Evolutionary conservation across 2,329 filamentous ascomycete genomes (phyloP).

Genomic region (Teratosphaeria zuluensis): DNA sequence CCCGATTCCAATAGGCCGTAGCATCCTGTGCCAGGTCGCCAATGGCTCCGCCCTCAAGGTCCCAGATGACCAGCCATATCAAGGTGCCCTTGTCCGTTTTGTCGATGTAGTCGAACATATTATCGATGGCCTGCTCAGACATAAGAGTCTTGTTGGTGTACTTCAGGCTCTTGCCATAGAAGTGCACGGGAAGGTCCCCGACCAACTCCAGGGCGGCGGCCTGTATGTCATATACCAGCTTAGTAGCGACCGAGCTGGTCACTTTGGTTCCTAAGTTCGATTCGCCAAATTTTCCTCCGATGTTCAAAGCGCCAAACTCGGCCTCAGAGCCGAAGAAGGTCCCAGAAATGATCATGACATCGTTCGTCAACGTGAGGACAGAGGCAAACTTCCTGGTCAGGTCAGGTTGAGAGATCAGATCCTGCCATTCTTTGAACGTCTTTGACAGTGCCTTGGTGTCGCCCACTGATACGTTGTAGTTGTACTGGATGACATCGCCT

Average conservation of each 20-base stretch:
- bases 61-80: slow-evolving; percentile 13
- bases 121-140: slow-evolving; percentile 9
- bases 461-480: slow-evolving; percentile 5
- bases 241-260: not conserved
- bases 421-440: slow-evolving; percentile 13
- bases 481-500: slow-evolving; percentile 10
- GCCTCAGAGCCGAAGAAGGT: slow-evolving; percentile 9
- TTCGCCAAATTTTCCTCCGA: not conserved
- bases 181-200: slow-evolving; percentile 11
- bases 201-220: slow-evolving; percentile 6
- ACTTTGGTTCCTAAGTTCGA: not conserved
- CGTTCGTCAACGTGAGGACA: slow-evolving; percentile 8
- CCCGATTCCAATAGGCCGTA: slow-evolving; percentile 13
- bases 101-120: slow-evolving; percentile 14
- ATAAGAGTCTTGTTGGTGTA: slow-evolving; percentile 6
- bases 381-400: slow-evolving; percentile 10
- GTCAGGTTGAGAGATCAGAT: slow-evolving; percentile 8
- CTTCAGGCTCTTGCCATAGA: slow-evolving; percentile 12
- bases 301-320: slow-evolving; percentile 9
- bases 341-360: slow-evolving; percentile 9
- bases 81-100: slow-evolving; percentile 5
- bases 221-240: slow-evolving; percentile 3
- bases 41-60: slow-evolving; percentile 11
- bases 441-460: slow-evolving; percentile 11
- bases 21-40: slow-evolving; percentile 9